Evolutionary conservation across 2,329 filamentous ascomycete genomes (phyloP).

Genomic region (Scedosporium apiospermum): DNA sequence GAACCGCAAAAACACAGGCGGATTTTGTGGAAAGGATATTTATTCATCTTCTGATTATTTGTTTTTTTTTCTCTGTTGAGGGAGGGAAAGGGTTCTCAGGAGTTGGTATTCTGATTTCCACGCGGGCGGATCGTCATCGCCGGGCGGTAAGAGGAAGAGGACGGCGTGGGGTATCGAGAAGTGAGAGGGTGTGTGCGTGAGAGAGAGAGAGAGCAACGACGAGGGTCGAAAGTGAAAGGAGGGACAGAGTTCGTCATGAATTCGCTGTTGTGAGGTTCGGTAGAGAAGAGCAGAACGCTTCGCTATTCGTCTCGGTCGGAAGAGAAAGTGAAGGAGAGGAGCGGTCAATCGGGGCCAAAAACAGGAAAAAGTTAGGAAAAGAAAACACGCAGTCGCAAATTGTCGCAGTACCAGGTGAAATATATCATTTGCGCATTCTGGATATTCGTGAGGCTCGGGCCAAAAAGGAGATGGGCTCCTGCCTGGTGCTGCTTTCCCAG

Average conservation of each 20-base stretch:
- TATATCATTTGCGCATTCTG: too few species aligned
- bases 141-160: neutral
- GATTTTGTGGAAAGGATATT: neutral
- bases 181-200: neutral
- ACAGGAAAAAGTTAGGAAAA: slow-evolving; percentile 5
- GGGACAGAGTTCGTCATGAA: neutral
- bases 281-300: neutral
- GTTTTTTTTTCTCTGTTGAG: neutral
- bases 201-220: neutral
- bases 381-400: neutral
- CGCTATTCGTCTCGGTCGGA: neutral
- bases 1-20: neutral
- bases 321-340: neutral
- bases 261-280: neutral
- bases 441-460: too few species aligned
- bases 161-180: neutral
- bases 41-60: neutral
- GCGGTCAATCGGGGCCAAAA: slow-evolving; percentile 3
- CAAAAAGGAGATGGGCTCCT: too few species aligned
- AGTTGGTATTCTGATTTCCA: neutral
- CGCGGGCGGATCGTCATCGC: neutral
- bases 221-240: neutral
- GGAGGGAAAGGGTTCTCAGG: neutral
- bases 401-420: too few species aligned
- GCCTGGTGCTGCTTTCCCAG: too few species aligned